A percentile compares a stretch with the other conserved stretches of the same genome.
Conservation (phyloP, 768 basidiomycete species). For the Auricularia cornea region DNA sequence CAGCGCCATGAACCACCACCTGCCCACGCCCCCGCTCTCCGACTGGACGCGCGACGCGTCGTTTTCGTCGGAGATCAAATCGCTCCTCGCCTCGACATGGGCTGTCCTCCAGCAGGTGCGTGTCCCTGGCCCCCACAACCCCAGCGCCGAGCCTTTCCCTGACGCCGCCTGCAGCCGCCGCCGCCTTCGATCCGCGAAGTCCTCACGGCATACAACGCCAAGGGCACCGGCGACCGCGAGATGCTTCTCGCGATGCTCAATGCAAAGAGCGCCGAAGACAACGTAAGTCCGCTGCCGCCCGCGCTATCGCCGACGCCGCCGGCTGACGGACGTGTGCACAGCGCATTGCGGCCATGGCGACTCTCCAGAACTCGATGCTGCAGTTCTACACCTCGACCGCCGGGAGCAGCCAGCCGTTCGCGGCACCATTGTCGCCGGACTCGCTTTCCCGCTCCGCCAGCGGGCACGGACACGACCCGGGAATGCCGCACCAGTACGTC, state of each 20-base stretch:
- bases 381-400: slow-evolving; percentile 36
- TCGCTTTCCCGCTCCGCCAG: background rate
- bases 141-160: background rate
- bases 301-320: slow-evolving; percentile 3
- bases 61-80: background rate
- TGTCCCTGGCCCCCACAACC: background rate
- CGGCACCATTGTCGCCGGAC: background rate
- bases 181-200: slow-evolving; percentile 82
- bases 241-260: slow-evolving; percentile 86
- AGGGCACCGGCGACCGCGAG: slow-evolving; percentile 87
- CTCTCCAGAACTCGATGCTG: slow-evolving; percentile 62
- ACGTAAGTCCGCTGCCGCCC: slow-evolving; percentile 41
- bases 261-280: slow-evolving; percentile 89
- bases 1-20: background rate
- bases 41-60: background rate
- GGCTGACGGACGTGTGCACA: slow-evolving; percentile 21
- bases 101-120: slow-evolving; percentile 40
- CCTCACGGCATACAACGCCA: slow-evolving; percentile 71
- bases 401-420: background rate
- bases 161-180: slow-evolving; percentile 41
- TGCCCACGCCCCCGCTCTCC: background rate
- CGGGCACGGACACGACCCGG: slow-evolving; percentile 2
- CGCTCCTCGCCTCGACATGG: slow-evolving; percentile 35
- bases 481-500: slow-evolving; percentile 1
- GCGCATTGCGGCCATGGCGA: slow-evolving; percentile 64